These are phyloP conservation scores for Hemileia vastatrix DNA, from an alignment of 1,284 basidiomycete species.

Conservation along the genomic window DNA sequence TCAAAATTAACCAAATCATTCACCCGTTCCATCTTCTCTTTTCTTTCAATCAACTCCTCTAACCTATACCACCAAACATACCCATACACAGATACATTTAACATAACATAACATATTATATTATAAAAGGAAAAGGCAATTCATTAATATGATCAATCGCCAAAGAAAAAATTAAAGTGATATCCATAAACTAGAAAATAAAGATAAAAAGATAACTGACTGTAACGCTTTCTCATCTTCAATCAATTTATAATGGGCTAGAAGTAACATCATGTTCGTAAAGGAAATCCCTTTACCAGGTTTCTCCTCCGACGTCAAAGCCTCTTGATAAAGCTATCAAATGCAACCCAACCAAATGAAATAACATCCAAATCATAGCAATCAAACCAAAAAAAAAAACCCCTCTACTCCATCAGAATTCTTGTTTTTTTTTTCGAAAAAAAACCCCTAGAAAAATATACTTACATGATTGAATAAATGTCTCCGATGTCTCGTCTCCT, in stretches of 20 bases:
- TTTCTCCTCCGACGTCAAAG: conserved; percentile 56
- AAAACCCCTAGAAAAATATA: not conserved
- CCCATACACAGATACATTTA: no score
- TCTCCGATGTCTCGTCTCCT: conserved; percentile 57
- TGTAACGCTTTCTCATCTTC: conserved; percentile 52
- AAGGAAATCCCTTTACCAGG: conserved; percentile 76
- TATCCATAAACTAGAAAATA: not conserved
- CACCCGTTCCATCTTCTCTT: conserved; percentile 66
- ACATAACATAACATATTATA: not conserved
- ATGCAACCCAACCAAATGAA: no score
- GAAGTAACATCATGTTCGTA: conserved; percentile 73
- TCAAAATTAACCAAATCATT: conserved; percentile 73
- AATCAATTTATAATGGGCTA: conserved; percentile 87
- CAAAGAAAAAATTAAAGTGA: not conserved
- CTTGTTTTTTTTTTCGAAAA: no score
- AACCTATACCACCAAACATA: conserved; percentile 51
- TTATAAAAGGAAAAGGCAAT: not conserved
- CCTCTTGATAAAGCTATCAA: conserved; percentile 63
- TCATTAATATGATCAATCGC: not conserved
- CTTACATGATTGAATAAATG: conserved; percentile 55
- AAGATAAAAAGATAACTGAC: not conserved
- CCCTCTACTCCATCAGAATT: no score
- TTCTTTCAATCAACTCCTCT: conserved; percentile 66
- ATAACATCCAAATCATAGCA: no score
- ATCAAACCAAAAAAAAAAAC: no score